Evolutionary conservation across 345 rosid genomes (phyloP).

Genomic region (Hypericum androsaemum): DNA sequence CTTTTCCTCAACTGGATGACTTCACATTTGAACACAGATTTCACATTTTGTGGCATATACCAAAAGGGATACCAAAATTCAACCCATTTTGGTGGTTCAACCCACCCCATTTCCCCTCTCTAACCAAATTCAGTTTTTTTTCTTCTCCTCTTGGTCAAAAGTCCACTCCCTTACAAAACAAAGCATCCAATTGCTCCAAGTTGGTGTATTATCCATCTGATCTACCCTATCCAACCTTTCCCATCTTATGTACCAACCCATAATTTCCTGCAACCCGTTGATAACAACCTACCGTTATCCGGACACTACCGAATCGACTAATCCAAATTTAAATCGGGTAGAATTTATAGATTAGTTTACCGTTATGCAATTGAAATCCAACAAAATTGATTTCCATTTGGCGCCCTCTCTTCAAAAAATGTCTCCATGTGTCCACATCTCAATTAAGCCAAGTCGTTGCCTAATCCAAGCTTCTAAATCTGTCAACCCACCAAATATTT

Average conservation of each 20-base stretch:
- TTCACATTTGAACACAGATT: background rate
- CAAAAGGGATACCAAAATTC: constrained; percentile 3
- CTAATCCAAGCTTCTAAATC: constrained; percentile 1
- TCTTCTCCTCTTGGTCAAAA: background rate
- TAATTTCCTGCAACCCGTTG: too few relatives aligned
- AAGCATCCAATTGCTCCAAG: background rate
- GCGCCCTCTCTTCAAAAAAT: background rate
- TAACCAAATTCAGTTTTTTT: constrained; percentile 1
- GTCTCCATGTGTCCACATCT: constrained; percentile 4
- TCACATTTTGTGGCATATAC: background rate
- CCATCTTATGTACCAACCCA: constrained; percentile 1
- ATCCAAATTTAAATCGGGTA: too few relatives aligned
- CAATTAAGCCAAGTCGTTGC: constrained; percentile 10
- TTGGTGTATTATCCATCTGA: background rate
- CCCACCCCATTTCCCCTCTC: constrained; percentile 12
- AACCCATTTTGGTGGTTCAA: constrained; percentile 16
- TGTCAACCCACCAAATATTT: constrained; percentile 11
- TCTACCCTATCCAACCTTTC: background rate
- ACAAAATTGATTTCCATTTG: background rate
- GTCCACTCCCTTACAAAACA: constrained; percentile 5
- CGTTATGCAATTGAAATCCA: too few relatives aligned
- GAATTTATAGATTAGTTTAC: too few relatives aligned
- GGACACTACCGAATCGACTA: too few relatives aligned
- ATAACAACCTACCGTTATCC: too few relatives aligned
- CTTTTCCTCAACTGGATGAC: too few relatives aligned